These are phyloP conservation scores for Globisporangium spinosum DNA, from an alignment of 352 stramenopile species.

Conservation along the genomic window DNA sequence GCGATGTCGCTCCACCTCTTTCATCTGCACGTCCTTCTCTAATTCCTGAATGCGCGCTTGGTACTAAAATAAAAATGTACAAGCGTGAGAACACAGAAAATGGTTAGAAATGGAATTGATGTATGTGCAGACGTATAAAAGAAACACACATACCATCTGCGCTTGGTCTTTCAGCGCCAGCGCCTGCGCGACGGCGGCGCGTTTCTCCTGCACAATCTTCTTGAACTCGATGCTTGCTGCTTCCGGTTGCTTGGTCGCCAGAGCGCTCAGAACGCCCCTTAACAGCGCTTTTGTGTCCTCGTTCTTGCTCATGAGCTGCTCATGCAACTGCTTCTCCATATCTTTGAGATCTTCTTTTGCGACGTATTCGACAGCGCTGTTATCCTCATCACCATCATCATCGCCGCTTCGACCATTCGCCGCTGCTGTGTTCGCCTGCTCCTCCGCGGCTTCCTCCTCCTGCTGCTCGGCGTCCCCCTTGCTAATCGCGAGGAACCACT, in stretches of 20 bases:
- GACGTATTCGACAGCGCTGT: conserved; percentile 19
- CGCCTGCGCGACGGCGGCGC: conserved; percentile 34
- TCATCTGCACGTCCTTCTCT: conserved; percentile 62
- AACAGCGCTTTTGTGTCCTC: conserved; percentile 32
- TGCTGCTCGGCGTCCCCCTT: conserved; percentile 39
- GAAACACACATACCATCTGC: conserved; percentile 34
- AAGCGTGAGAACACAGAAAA: neutral
- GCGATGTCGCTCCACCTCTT: conserved; percentile 74
- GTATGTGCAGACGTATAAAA: neutral
- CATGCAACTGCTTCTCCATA: conserved; percentile 36
- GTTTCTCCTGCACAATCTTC: conserved; percentile 57
- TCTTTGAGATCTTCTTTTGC: conserved; percentile 34
- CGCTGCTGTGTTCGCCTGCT: neutral
- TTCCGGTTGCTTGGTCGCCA: conserved; percentile 21
- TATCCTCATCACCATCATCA: conserved; percentile 9
- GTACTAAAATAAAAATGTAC: conserved; percentile 28
- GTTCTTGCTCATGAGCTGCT: conserved; percentile 37
- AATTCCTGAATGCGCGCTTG: conserved; percentile 56
- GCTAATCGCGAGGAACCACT: conserved; percentile 69
- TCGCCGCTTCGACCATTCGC: conserved; percentile 12
- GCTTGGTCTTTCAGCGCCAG: conserved; percentile 52
- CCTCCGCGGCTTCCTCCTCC: conserved; percentile 12
- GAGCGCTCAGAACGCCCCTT: conserved; percentile 30
- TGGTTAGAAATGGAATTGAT: neutral
- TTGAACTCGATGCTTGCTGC: conserved; percentile 45